A percentile compares a stretch with the other conserved stretches of the same genome.
These are phyloP conservation scores for Exophiala sp. DNA, from an alignment of 2,329 filamentous ascomycete genomes.

Conservation along the genomic window DNA sequence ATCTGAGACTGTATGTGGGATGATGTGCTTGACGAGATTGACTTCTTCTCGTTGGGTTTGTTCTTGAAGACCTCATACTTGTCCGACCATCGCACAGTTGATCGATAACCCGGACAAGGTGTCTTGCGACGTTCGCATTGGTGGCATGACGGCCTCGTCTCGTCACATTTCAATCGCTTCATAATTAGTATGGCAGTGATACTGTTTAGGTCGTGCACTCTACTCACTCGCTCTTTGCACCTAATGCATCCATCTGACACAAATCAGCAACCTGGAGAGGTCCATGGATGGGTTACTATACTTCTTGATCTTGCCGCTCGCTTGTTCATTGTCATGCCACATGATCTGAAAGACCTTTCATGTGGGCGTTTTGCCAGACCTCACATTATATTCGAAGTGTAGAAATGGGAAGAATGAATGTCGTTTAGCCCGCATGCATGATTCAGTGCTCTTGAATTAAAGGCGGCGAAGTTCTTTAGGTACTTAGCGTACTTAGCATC, in stretches of 20 bases:
- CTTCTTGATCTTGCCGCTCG: neutral
- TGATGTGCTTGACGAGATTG: neutral
- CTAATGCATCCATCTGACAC: neutral
- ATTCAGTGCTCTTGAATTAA: neutral
- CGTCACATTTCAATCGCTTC: slow-evolving; percentile 67
- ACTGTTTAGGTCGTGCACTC: neutral
- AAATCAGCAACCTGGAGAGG: neutral
- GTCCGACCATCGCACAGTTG: slow-evolving; percentile 64
- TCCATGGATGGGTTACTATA: neutral
- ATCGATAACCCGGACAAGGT: slow-evolving; percentile 66
- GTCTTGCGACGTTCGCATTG: slow-evolving; percentile 64
- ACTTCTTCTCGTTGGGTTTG: neutral
- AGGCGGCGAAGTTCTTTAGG: neutral
- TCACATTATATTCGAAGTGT: neutral
- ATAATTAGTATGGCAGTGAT: neutral
- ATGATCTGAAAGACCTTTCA: neutral
- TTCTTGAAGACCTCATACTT: neutral
- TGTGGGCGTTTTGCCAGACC: neutral
- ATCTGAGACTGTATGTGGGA: neutral
- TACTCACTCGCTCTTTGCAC: neutral
- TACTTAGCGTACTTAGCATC: too few relatives aligned
- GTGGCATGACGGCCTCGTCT: slow-evolving; percentile 63
- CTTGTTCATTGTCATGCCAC: neutral
- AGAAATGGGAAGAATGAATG: neutral
- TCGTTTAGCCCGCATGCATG: neutral